Evolutionary conservation across 1,139 yeast genomes (phyloP), one percentile per base, ranked within the genome.

Genomic region (Saccharomyces hybrid): DNA sequence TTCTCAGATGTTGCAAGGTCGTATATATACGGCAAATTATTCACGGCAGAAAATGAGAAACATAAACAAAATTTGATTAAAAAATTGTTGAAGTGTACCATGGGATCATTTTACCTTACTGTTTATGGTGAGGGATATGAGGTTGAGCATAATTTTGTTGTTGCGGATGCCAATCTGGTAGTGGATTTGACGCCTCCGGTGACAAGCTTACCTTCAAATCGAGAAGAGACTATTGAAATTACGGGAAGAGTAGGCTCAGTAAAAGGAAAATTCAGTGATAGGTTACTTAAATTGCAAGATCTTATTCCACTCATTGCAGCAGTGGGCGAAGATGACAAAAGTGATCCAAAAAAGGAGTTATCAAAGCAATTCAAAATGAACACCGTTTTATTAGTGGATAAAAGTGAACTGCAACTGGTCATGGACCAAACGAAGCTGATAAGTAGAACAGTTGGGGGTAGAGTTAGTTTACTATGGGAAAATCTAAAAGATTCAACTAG

Each of bases 1-100:
- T 82, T 81, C 56, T 71, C 78, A 6, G 80, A 81, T 62, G 77
- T 83, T 28, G 81, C 81, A 47, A 74, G 83, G 49, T 78, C 84
- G 52, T 78, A 75, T 52, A 76, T 84, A 55, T 80, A 84, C 61
- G 72, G 72, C 25, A 68, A 57, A 46, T 46, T 64, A 19, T 63
- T 67, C 38, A 52, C 57, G 23, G 52, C 55, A 8, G 61, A 61
- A 9, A 52, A 58, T 19, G 46, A 50, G 9, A 52, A 57, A n/a
- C 54, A 51, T n/a, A 49, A 50, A 25, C 52, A 49, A 26, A 65
- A 52, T 49, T 54, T 52, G 4, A 62, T 71, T 19, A 57, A 67
- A 42, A 69, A 62, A 26, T 49, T 61, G 8, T 51, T 58, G n/a
- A 64, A 65, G 47, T 49, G 62, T 6, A 57, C 52, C 41, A 29